These are phyloP conservation scores for Urochloa ruziziensis DNA, from an alignment of 176 grass and related monocot species.

Conservation along the genomic window DNA sequence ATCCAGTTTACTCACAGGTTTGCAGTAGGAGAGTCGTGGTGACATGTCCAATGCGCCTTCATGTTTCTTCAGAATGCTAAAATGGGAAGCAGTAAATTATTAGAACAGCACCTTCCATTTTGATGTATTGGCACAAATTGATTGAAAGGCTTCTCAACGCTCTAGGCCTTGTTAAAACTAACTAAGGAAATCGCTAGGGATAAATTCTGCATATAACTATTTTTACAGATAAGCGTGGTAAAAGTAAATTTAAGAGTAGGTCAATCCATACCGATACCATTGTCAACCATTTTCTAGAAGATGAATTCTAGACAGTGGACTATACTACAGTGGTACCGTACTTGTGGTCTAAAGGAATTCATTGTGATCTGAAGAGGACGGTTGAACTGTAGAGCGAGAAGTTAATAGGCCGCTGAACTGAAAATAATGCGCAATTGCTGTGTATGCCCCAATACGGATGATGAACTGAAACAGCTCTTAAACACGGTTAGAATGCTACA, in stretches of 20 bases:
- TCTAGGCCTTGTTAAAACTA: neutral
- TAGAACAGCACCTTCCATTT: neutral
- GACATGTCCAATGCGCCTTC: conserved; percentile 54
- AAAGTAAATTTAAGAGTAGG: neutral
- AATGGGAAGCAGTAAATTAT: conserved; percentile 7
- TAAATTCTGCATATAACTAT: neutral
- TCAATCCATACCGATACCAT: neutral
- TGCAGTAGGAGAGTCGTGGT: conserved; percentile 62
- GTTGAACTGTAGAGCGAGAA: conserved; percentile 12
- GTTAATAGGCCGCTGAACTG: conserved; percentile 26
- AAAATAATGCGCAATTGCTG: conserved; percentile 4
- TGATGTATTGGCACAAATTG: neutral
- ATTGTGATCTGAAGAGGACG: conserved; percentile 22
- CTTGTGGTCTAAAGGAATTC: conserved; percentile 25
- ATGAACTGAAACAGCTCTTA: conserved; percentile 13
- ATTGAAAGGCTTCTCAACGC: neutral
- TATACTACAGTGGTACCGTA: conserved; percentile 22
- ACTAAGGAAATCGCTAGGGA: no score
- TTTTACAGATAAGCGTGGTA: neutral
- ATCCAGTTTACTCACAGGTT: conserved; percentile 53
- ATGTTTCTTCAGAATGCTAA: conserved; percentile 40
- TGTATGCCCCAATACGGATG: neutral
- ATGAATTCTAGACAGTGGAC: neutral
- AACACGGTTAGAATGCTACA: neutral
- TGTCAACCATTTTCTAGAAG: conserved; percentile 13